Percentiles rank a stretch among this genome's conserved stretches.
These are phyloP conservation scores for Nemophila menziesii DNA, from an alignment of 257 asterid species.

Conservation along the genomic window DNA sequence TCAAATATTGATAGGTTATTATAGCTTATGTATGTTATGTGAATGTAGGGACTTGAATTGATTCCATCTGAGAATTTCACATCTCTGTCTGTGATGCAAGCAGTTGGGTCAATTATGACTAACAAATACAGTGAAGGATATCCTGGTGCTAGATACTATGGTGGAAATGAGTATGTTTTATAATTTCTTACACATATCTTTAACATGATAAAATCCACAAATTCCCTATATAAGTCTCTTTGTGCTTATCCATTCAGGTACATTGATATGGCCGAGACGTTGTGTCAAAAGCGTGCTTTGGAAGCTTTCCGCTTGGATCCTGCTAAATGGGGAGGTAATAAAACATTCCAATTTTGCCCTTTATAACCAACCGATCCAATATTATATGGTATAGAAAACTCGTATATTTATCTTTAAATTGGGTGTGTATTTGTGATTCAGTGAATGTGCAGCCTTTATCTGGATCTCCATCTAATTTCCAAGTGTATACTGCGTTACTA, in stretches of 20 bases:
- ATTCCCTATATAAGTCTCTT: background rate
- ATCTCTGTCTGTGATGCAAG: constrained; percentile 85
- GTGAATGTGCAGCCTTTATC: constrained; percentile 87
- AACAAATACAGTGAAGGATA: constrained; percentile 95
- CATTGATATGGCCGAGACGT: constrained; percentile 82
- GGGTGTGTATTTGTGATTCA: constrained; percentile 16
- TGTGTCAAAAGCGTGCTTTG: constrained; percentile 81
- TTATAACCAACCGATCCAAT: background rate
- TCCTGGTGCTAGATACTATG: constrained; percentile 91
- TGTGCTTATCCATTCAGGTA: constrained; percentile 12
- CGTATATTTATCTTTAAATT: background rate
- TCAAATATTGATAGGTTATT: constrained; percentile 4
- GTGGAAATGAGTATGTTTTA: constrained; percentile 62
- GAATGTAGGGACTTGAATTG: constrained; percentile 63
- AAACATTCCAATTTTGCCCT: background rate
- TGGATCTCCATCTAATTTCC: constrained; percentile 82
- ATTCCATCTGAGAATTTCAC: constrained; percentile 90
- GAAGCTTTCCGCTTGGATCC: constrained; percentile 88
- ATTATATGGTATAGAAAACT: background rate
- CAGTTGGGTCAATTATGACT: constrained; percentile 88
- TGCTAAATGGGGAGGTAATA: constrained; percentile 64
- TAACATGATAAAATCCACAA: too few species aligned
- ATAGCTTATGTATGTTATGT: constrained; percentile 8
- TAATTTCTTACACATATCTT: background rate
- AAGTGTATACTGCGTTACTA: constrained; percentile 75